A percentile compares a stretch with the other conserved stretches of the same genome.
These are phyloP conservation scores for Orobanche coerulescens DNA, from an alignment of 257 asterid genomes.

Conservation along the genomic window DNA sequence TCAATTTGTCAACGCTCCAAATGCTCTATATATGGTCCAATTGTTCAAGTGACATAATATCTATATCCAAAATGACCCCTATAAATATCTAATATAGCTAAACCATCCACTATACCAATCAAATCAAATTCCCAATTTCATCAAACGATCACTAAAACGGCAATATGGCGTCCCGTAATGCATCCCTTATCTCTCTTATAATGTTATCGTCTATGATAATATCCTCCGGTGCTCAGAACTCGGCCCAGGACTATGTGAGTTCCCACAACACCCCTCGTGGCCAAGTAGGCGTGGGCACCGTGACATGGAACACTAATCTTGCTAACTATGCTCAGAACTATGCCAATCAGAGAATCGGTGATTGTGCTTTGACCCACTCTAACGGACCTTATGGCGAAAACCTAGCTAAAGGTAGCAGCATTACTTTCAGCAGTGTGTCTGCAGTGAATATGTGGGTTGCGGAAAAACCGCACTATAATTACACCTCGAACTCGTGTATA, in stretches of 20 bases:
- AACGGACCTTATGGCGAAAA: constrained; percentile 52
- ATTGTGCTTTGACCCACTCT: constrained; percentile 37
- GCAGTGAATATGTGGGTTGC: constrained; percentile 37
- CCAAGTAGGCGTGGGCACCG: constrained; percentile 27
- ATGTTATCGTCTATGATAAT: not conserved
- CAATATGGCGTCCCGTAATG: constrained; percentile 15
- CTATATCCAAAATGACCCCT: constrained; percentile 2
- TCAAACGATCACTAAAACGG: not conserved
- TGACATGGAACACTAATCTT: constrained; percentile 34
- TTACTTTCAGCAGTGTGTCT: constrained; percentile 19
- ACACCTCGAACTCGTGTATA: constrained; percentile 25
- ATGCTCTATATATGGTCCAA: constrained; percentile 6
- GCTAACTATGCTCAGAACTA: constrained; percentile 36
- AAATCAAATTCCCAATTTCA: constrained; percentile 10
- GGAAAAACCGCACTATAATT: constrained; percentile 29
- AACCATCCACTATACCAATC: constrained; percentile 10
- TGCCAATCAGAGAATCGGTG: constrained; percentile 24
- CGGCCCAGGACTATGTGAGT: constrained; percentile 29
- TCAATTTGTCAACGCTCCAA: not conserved
- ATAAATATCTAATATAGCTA: constrained; percentile 23
- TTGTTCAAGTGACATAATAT: constrained; percentile 8
- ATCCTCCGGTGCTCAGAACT: constrained; percentile 23
- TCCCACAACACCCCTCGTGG: constrained; percentile 34
- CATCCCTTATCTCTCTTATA: not conserved
- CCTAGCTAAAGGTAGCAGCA: constrained; percentile 42